Conservation (phyloP, 768 basidiomycete genomes). For the Pulveroboletus sp. region DNA sequence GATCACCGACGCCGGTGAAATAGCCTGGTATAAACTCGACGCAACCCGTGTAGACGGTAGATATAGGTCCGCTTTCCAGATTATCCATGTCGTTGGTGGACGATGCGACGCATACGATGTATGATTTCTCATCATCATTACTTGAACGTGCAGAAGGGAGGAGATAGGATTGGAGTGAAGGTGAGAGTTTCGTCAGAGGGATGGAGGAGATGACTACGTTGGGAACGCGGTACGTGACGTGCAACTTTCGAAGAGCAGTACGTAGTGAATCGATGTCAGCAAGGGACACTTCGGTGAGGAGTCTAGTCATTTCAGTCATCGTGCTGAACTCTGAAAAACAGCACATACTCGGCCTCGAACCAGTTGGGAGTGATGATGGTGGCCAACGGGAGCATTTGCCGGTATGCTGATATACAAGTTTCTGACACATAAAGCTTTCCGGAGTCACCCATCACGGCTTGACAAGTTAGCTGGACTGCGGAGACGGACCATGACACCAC, state of each 20-base stretch:
- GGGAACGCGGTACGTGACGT: conserved; percentile 69
- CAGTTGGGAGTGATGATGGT: conserved; percentile 97
- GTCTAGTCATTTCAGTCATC: conserved; percentile 39
- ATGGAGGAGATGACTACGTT: conserved; percentile 93
- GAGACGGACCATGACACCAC: conserved; percentile 32
- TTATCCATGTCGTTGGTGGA: conserved; percentile 33
- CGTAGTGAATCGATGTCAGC: conserved; percentile 63
- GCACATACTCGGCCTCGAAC: conserved; percentile 90
- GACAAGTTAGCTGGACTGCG: neutral
- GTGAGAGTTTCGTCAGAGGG: conserved; percentile 62
- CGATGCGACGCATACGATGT: conserved; percentile 82
- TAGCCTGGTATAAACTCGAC: conserved; percentile 85
- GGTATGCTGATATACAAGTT: conserved; percentile 85
- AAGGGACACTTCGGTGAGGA: conserved; percentile 70
- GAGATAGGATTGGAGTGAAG: conserved; percentile 46
- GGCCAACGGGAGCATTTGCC: conserved; percentile 71
- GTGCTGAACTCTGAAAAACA: neutral
- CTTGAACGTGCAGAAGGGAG: conserved; percentile 20
- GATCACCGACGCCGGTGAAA: conserved; percentile 95
- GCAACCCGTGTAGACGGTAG: conserved; percentile 60
- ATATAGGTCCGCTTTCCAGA: conserved; percentile 18
- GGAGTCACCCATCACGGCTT: conserved; percentile 94
- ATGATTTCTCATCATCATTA: conserved; percentile 31
- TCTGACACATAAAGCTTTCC: conserved; percentile 85
- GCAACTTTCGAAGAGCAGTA: conserved; percentile 66